Evolutionary conservation across 495 filamentous ascomycete genomes (phyloP), one percentile per base, ranked within the genome.

Genomic region (Hyphodiscus hymeniophilus): DNA sequence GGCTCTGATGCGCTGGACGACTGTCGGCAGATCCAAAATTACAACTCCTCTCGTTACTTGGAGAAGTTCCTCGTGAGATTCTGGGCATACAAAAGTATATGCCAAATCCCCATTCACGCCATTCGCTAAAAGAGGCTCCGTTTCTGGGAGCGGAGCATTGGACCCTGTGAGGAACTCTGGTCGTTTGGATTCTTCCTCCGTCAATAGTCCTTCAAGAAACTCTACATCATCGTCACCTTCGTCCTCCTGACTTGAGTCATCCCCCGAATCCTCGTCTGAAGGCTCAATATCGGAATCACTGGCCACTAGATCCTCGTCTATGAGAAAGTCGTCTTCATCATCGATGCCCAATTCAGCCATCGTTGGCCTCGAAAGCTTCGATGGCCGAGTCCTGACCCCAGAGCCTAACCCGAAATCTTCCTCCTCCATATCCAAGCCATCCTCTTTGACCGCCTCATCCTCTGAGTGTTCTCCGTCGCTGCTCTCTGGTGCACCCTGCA

Each of bases 321-420:
- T 82, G 7, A 87, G 46, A 54, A 96, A 96, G 49, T 95, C 86
- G 59, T 95, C 90, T 60, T 96, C 90, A 54, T 95, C 90, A 51
- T 94, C 88, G 24, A 89, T 80, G 22, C 73, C 66, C 20, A 79
- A 58, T 51, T 78, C 71, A 12, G 65, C 21, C 21, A 34, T 46
- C 4, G 45, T 39, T 61, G 71, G 5, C 34, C n/a, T 4, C n/a
- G 34, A 15, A 8, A n/a, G 34, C 26, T 28, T 22, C 12, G 20
- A 17, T 22, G 16, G 16, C 60, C 69, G 20, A 61, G 69, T 47
- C 62, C 69, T 59, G 63, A 79, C 73, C 22, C 76, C 77, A 20
- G 62, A 56, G 11, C 78, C 77, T 11, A 82, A 60, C 1, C 74
- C 75, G 51, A 74, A 80, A 42, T 72, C 71, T 8, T 71, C 68